Evolutionary conservation across 306 rosid species (phyloP), one percentile per base, ranked within the genome.

Genomic region (cucumber (Cucumis sativus)): DNA sequence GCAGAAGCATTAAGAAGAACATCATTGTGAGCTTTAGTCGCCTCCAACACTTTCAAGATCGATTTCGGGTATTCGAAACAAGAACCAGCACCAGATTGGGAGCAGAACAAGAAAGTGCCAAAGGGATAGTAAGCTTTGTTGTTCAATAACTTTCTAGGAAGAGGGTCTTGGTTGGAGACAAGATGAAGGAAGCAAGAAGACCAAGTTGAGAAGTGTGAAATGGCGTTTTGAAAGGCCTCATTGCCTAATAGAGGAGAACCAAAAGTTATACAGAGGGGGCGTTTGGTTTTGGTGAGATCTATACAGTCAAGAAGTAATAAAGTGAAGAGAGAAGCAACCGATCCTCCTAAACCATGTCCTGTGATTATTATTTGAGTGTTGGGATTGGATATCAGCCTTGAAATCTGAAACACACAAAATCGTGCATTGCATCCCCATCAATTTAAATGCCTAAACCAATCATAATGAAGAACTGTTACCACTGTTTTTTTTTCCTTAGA

Each of bases 321-420:
- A 10, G 90, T 89, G 86, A 93, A 89, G 55, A 91, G 88, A 45
- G 93, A 83, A 81, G 98, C 98, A 57, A 89, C 82, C 40, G 88
- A 28, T 75, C 98, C 97, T 71, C 96, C 97, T 39, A 83, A 69
- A 55, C 67, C 87, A 74, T 59, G 79, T 78, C 98, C 96, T 18
- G 92, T 89, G 49, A 89, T 78, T 43, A 93, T 79, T 83, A 87
- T 15, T 33, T 60, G 70, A 18, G 71, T 47, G 18, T 63, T 40
- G 16, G 80, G 37, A 41, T 40, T 20, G 37, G 51, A 35, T 11
- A 8, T 60, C 17, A 54, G 20, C 71, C 41, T 72, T 51, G 11
- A 47, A 60, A 81, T 77, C 88, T 84, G 79, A 78, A 82, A 60
- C 18, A 62, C 7, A 64, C 41, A 21, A 18, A 69, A 18, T 21